Conservation (phyloP, 1,284 basidiomycete genomes). For the Hortiboletus rubellus region DNA sequence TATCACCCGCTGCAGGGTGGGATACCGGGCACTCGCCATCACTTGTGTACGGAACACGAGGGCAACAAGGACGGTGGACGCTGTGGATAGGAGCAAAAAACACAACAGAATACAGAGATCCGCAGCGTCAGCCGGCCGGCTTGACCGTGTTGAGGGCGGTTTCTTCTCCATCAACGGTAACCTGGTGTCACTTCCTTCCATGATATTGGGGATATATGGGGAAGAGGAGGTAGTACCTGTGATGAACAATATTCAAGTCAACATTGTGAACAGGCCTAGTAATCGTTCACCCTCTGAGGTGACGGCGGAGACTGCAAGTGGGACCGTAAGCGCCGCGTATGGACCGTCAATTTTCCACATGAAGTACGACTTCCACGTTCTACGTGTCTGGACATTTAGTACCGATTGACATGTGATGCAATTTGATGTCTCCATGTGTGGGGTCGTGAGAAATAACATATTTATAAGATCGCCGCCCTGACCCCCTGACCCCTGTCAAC, state of each 20-base stretch:
- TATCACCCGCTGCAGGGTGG: constrained; percentile 11
- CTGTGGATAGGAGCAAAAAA: constrained; percentile 1
- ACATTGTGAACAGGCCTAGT: neutral
- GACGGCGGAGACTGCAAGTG: no score
- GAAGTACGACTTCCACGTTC: no score
- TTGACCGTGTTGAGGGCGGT: neutral
- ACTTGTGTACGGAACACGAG: constrained; percentile 8
- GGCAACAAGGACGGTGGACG: constrained; percentile 9
- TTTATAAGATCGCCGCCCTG: no score
- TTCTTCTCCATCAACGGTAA: neutral
- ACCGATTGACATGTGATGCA: no score
- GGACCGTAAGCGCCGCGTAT: no score
- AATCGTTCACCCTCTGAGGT: neutral
- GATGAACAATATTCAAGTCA: neutral
- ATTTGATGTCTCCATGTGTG: no score
- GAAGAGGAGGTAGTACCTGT: neutral
- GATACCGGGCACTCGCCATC: no score
- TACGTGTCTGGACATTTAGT: no score
- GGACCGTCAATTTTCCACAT: no score
- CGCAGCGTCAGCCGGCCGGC: neutral
- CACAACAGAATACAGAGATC: constrained; percentile 14
- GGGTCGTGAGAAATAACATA: no score
- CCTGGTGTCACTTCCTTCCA: neutral
- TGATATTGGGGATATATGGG: neutral
- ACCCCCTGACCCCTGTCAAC: no score